Evolutionary conservation across 345 rosid species (phyloP).

Genomic region (Syzygium grande): DNA sequence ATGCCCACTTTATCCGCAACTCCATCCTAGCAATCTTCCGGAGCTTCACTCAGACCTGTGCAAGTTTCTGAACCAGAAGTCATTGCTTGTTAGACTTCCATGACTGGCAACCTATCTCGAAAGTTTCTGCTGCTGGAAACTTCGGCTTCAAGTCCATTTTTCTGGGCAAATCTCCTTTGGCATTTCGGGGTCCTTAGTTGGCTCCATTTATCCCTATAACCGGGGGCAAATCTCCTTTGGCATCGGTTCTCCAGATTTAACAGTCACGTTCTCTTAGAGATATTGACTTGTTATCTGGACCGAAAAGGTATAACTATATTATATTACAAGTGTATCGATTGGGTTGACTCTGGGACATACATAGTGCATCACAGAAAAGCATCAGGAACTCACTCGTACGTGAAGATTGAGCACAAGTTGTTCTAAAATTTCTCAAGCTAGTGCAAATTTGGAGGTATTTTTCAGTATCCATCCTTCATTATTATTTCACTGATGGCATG

Average conservation of each 20-base stretch:
- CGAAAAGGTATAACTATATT: background rate
- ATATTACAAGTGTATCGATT: constrained; percentile 18
- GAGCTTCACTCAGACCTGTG: constrained; percentile 4
- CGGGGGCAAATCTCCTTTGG: constrained; percentile 45
- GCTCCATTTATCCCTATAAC: constrained; percentile 24
- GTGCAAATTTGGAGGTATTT: background rate
- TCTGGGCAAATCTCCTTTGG: constrained; percentile 69
- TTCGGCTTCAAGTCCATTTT: constrained; percentile 21
- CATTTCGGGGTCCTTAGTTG: constrained; percentile 25
- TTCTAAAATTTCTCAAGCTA: background rate
- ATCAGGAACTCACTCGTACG: background rate
- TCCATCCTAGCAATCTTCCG: constrained; percentile 9
- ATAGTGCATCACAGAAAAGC: background rate
- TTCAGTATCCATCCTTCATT: background rate
- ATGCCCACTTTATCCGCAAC: background rate
- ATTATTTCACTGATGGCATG: background rate
- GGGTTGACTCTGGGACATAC: background rate
- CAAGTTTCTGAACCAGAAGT: background rate
- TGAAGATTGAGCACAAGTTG: background rate
- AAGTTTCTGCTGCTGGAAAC: constrained; percentile 5
- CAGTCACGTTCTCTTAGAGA: constrained; percentile 5
- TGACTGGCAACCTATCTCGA: background rate
- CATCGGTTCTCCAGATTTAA: constrained; percentile 20
- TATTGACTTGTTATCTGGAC: constrained; percentile 1
- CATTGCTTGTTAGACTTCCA: background rate